Conservation (phyloP, 805 yeast genomes). For the Yamadazyma kitorensis region DNA sequence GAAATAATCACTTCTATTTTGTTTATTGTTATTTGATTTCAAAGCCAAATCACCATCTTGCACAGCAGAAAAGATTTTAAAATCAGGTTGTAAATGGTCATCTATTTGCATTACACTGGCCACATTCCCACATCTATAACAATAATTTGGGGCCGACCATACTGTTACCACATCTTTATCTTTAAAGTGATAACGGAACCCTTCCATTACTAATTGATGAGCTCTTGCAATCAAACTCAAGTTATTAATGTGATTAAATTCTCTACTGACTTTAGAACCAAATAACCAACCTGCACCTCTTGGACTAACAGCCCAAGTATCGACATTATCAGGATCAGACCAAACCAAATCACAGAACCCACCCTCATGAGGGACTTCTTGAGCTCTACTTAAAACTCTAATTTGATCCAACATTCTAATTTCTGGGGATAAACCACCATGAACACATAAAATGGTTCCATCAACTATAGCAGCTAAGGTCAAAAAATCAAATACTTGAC, state of each 20-base stretch:
- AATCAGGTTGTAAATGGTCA: conserved; percentile 81
- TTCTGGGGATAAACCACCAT: conserved; percentile 96
- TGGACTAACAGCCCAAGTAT: conserved; percentile 97
- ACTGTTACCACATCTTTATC: conserved; percentile 97
- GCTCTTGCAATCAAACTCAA: conserved; percentile 89
- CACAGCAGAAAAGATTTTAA: conserved; percentile 93
- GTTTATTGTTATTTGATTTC: conserved; percentile 37
- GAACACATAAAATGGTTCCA: conserved; percentile 91
- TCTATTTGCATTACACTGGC: conserved; percentile 97
- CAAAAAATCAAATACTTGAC: conserved; percentile 92
- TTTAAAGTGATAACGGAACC: conserved; percentile 92
- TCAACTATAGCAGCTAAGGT: conserved; percentile 95
- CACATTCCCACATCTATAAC: conserved; percentile 96
- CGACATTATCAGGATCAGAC: conserved; percentile 98
- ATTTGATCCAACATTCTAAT: conserved; percentile 96
- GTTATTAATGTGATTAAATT: conserved; percentile 93
- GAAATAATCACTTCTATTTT: conserved; percentile 46
- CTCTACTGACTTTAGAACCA: conserved; percentile 91
- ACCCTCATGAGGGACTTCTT: conserved; percentile 98
- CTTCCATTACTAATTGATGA: conserved; percentile 98
- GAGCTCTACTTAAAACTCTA: conserved; percentile 90
- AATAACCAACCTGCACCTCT: conserved; percentile 99
- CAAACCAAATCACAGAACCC: conserved; percentile 97
- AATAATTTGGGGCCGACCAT: conserved; percentile 97
- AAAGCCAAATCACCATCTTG: conserved; percentile 66